These are phyloP conservation scores for Pilasporangium apinafurcum DNA, from an alignment of 352 stramenopile species.

Conservation along the genomic window DNA sequence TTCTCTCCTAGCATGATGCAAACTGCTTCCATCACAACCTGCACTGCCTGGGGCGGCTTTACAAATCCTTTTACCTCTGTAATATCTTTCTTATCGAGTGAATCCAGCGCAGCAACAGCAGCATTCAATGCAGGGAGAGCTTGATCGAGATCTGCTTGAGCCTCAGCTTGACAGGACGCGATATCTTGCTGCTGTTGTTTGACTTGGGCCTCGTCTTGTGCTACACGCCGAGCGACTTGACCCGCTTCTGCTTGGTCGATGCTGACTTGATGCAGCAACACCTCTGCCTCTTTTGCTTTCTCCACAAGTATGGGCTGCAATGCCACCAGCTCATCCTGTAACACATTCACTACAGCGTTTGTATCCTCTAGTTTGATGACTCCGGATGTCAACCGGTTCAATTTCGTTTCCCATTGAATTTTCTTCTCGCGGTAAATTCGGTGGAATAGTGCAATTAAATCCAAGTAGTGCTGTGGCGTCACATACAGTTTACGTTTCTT, in stretches of 20 bases:
- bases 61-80: slow-evolving; percentile 84
- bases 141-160: slow-evolving; percentile 65
- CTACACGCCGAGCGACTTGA: slow-evolving; percentile 39
- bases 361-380: slow-evolving; percentile 75
- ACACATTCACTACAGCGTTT: slow-evolving; percentile 43
- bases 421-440: slow-evolving; percentile 63
- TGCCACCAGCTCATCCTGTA: slow-evolving; percentile 77
- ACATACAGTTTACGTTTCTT: slow-evolving; percentile 43
- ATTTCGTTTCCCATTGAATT: slow-evolving; percentile 24
- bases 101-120: slow-evolving; percentile 67
- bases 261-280: slow-evolving; percentile 47
- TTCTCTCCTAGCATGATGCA: slow-evolving; percentile 86
- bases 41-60: slow-evolving; percentile 75
- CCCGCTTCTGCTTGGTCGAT: slow-evolving; percentile 55
- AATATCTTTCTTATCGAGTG: slow-evolving; percentile 84
- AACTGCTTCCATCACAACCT: slow-evolving; percentile 84
- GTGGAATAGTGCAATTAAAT: slow-evolving; percentile 86
- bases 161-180: slow-evolving; percentile 55
- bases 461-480: slow-evolving; percentile 86
- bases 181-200: slow-evolving; percentile 66
- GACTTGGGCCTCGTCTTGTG: slow-evolving; percentile 47
- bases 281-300: slow-evolving; percentile 58
- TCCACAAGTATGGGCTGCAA: slow-evolving; percentile 70
- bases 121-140: slow-evolving; percentile 70
- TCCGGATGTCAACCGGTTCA: slow-evolving; percentile 48